phyloP scores from a whole-genome alignment of 2,329 filamentous ascomycete species.

The Xylariaceae sp. region DNA sequence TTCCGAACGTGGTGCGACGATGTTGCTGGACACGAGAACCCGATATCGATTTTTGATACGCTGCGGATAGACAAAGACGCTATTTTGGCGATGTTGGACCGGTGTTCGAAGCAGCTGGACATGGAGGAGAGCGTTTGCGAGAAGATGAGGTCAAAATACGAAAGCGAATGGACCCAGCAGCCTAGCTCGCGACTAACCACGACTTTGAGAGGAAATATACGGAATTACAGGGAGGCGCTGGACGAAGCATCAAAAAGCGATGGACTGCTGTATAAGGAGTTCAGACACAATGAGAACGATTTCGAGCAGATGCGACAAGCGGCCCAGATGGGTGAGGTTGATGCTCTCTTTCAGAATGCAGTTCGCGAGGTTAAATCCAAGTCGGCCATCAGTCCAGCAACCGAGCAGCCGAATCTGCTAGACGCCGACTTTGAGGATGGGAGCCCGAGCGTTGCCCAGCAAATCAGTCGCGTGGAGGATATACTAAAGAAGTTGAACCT shows the following conservation, averaged over 20 bases:
- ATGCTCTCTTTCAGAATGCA: constrained; percentile 81
- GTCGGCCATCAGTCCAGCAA: constrained; percentile 53
- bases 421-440: constrained; percentile 87
- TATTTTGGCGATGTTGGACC: constrained; percentile 68
- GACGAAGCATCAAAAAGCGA: constrained; percentile 88
- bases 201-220: constrained; percentile 79
- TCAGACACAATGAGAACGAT: constrained; percentile 78
- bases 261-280: constrained; percentile 72
- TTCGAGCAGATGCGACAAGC: constrained; percentile 95
- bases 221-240: constrained; percentile 80
- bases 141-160: constrained; percentile 98
- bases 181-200: constrained; percentile 85
- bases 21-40: constrained; percentile 77
- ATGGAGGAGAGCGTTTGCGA: constrained; percentile 98
- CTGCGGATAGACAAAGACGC: constrained; percentile 72
- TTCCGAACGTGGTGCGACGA: constrained; percentile 94
- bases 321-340: constrained; percentile 78
- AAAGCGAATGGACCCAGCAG: constrained; percentile 93
- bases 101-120: constrained; percentile 80
- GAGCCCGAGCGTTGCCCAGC: constrained; percentile 74
- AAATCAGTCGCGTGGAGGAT: constrained; percentile 84
- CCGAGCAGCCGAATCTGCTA: constrained; percentile 70
- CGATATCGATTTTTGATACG: constrained; percentile 71
- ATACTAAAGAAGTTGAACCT: constrained; percentile 85
- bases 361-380: constrained; percentile 72